Evolutionary conservation across 2,329 filamentous ascomycete genomes (phyloP), one percentile per base, ranked within the genome.

Genomic region (Penicillium sp.): DNA sequence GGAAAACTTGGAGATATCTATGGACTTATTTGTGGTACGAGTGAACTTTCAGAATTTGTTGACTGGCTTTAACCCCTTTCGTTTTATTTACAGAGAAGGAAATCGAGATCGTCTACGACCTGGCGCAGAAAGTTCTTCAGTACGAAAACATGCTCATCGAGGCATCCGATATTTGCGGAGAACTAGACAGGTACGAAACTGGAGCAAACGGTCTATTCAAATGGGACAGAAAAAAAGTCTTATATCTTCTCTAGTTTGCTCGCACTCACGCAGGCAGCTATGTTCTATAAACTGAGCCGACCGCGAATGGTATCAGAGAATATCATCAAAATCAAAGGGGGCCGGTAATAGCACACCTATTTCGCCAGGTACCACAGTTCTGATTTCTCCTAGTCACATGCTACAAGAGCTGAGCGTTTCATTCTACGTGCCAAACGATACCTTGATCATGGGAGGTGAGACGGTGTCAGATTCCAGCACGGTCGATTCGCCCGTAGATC

Each of bases 361-460:
- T 37, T 18, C 7, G n/a, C 28, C 9, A 7, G 5, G 16, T 21
- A 11, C 6, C 16, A 18, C 16, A 39, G 7, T 2, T 24, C 49
- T 67, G 36, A 68, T 36, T 31, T 47, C 34, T 59, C 23, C 51
- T 23, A 83, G 83, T 0, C 93, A 97, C 72, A 85, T 91, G 5
- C 79, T 99, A 1, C 92, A 97, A 71, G 92, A 97, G 68, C 80
- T 92, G 11, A 87, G 88, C 0, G 88, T 95, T 0, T 79, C 90
- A 0, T 85, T 86, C 0, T 97, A 91, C 67, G 87, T 99, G 6
- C 81, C 91, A 0, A 99, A 99, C 59, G 83, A 91, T 69, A 92
- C 90, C 19, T 75, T 77, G n/a, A 67, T 96, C 5, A 68, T 78
- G 11, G 89, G 89, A 19, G 89, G 89, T 58, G 11, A 42, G 49